Evolutionary conservation across 208 protist genomes (phyloP), one percentile per base, ranked within the genome.

Genomic region (Tritrichomonas foetus): DNA sequence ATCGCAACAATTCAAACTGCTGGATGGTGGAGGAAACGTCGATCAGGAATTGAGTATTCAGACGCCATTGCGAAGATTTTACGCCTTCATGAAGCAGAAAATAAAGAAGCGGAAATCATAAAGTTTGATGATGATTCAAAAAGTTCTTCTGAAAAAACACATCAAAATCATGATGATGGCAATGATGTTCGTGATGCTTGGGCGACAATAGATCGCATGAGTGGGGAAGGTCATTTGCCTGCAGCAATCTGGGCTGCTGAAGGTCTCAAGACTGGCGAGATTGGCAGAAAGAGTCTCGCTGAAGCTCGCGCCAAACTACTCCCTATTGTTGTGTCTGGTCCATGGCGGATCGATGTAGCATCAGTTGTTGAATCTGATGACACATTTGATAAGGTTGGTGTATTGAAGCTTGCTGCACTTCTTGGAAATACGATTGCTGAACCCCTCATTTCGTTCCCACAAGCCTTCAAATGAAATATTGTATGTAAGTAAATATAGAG

Each of bases 231-330:
- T 61, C 33, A 89, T 36, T 27, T 89, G 0, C 78, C 78, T 39
- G 41, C 78, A 57, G 41, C 78, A 55, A 53, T 89, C 11, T 89
- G 78, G 78, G 27, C 27, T 39, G 78, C 78, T 53, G 78, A 89
- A 53, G 78, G 78, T 39, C 57, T 53, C 5, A 25, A 57, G 27
- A 89, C 78, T 36, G 78, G 78, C 33, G 78, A 89, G 57, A 89
- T 89, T 89, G 78, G 78, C 25, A 53, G 44, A 61, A 36, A 44
- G 8, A 61, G 57, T 89, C 16, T 47, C 1, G 14, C 30, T 16
- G 78, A 89, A 57, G 78, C 41, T 33, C n/a, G 33, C 9, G 39
- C 33, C 5, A 89, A 27, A 33, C 30, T 89, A 16, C 0, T 39
- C 0, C 78, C 78, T 53, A 57, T 53, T 57, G 25, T 89, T 14